Base-by-base conservation (phyloP, 768 basidiomycete species). In the Boletus insuetus region DNA sequence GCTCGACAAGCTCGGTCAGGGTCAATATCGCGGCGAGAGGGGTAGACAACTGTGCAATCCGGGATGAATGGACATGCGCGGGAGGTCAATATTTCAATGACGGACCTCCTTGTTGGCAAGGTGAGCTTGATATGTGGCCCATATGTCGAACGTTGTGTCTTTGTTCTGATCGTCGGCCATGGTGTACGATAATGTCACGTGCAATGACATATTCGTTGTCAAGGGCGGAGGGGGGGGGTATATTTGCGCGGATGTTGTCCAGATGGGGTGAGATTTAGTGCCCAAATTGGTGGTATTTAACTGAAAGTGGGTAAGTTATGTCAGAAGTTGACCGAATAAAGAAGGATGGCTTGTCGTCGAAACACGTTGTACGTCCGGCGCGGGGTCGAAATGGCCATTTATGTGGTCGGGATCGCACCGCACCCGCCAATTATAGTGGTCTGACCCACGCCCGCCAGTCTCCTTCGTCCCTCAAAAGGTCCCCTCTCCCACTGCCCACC, bases 11-110 rank as follows among this genome's bases (percentile, higher is more conserved):
- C 66, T 94, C 83, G 3, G 92, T 87, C 46, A 97, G 77, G 13
- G 93, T 82, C 20, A 91, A 77, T 53, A 98, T 92, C 16, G 95
- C 95, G 19, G 94, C 95, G 20, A 96, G 77, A 10, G 94, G 94
- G 5, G 84, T 80, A 0, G 90, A 86, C 52, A 91, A 82, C 89
- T 92, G 42, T 4, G 3, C 17, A 9, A 19, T 0, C 14, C 14
- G 38, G 34, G 34, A 14, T 39, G 9, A 17, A n/a, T n/a, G 17
- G 4, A 19, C n/a, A 14, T 19, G 38, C 0, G 7, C 12, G n/a
- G 8, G 0, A 13, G n/a, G 13, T 0, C 11, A 42, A n/a, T n/a
- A n/a, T n/a, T n/a, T n/a, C n/a, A n/a, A 44, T 20, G 19, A 73
- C 80, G 60, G 64, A 91, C 92, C 72, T 90, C 70, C 38, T 85